Evolutionary conservation across 192 early-diverging fungal genomes (phyloP).

Genomic region (Phlyctochytrium arcticum): DNA sequence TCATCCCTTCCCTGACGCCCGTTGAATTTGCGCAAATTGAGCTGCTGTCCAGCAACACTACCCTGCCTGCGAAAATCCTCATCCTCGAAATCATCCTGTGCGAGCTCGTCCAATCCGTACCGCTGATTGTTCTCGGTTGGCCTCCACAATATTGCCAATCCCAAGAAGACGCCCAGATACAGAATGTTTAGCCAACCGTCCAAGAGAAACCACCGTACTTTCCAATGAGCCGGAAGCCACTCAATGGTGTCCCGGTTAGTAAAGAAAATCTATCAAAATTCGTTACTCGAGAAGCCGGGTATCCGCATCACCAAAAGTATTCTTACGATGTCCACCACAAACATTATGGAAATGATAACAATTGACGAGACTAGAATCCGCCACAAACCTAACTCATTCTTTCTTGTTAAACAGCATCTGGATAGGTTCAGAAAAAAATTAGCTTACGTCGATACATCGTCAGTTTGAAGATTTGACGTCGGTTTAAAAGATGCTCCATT

Average conservation of each 20-base stretch:
- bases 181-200: conserved; percentile 91
- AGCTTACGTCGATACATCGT: conserved; percentile 75
- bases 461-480: conserved; percentile 85
- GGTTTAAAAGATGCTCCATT: conserved; percentile 67
- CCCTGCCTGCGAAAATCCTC: conserved; percentile 10
- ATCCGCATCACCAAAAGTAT: conserved; percentile 53
- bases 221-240: conserved; percentile 77
- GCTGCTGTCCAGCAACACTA: conserved; percentile 4
- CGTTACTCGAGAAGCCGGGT: neutral
- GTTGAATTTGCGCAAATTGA: conserved; percentile 5
- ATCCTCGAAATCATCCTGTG: conserved; percentile 63
- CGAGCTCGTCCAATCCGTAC: conserved; percentile 84
- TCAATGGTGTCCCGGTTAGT: conserved; percentile 53
- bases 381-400: conserved; percentile 65
- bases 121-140: conserved; percentile 89
- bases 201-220: conserved; percentile 83
- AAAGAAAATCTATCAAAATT: conserved; percentile 39
- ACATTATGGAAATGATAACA: conserved; percentile 67
- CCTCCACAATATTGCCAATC: conserved; percentile 85
- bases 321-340: conserved; percentile 84
- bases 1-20: conserved; percentile 22
- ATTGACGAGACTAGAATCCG: conserved; percentile 74
- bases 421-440: too few relatives aligned
- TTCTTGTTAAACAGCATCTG: neutral
- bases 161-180: conserved; percentile 73